Base-by-base conservation (phyloP, 2,329 filamentous ascomycete genomes). In the Stemphylium lycopersici region DNA sequence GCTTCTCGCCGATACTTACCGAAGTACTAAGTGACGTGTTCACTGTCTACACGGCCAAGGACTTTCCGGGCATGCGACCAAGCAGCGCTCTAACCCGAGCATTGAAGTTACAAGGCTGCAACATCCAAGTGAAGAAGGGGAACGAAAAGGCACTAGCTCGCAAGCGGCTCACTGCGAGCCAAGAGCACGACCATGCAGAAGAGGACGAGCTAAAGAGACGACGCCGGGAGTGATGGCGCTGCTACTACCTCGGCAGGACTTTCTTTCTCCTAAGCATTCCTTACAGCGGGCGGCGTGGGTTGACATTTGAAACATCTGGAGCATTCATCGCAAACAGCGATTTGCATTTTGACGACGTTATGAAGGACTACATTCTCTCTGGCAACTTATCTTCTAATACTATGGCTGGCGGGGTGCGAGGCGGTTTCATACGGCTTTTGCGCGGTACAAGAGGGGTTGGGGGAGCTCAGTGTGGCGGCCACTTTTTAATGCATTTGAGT, bases 121-220 rank as follows among this genome's bases (percentile, higher is more conserved):
- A 91, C 44, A 92, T 95, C 57, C 90, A 90, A 32, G 90, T 93
- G 58, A 93, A 93, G 78, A 95, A 93, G 71, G 90, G 90, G 12
- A 92, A 90, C 62, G 88, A 91, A 55, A 87, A 85, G 73, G 78
- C 77, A 13, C 55, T 76, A 55, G 77, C 78, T 38, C 72, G 79
- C 39, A 77, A 76, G 54, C 67, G 73, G 36, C 62, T 72, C 8
- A 72, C 70, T 32, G 66, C 67, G 26, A 76, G 73, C 45, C 73
- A 75, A 54, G 76, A 77, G 44, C 75, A 77, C 26, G 77, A 79
- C 22, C 71, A 77, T 16, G 69, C 70, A 18, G 72, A 73, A n/a
- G 72, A 73, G 38, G 70, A 74, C 18, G 67, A 72, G 42, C 56
- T 65, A 60, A 75, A 76, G 61, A 62, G 73, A 58, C 66, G 72